Evolutionary conservation across 1,139 yeast species (phyloP).

Genomic region (Zygosaccharomyces sapae): DNA sequence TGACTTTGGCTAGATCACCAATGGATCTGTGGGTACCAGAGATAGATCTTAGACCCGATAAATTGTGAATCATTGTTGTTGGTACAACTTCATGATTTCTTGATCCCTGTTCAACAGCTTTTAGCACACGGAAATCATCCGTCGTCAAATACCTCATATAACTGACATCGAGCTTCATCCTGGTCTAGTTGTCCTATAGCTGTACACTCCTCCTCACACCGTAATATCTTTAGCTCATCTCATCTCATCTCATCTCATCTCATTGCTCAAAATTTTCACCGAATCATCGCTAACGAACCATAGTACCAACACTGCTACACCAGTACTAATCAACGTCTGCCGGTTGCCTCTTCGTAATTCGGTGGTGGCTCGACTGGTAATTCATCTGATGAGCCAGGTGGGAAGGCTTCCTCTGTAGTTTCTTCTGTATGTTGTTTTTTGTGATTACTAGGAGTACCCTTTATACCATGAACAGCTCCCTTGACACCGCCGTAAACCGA

Average conservation of each 20-base stretch:
- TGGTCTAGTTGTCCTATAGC: constrained; percentile 11
- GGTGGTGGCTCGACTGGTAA: background rate
- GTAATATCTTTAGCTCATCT: background rate
- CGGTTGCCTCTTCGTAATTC: constrained; percentile 1
- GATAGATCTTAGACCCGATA: constrained; percentile 72
- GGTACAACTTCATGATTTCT: constrained; percentile 95
- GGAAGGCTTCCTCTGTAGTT: background rate
- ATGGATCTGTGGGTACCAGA: constrained; percentile 77
- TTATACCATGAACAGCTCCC: background rate
- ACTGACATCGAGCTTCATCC: constrained; percentile 85
- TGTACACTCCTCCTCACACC: background rate
- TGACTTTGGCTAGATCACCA: constrained; percentile 81
- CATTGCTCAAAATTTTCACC: constrained; percentile 2
- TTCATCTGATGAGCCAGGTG: background rate
- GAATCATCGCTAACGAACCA: constrained; percentile 3
- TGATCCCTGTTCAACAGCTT: constrained; percentile 87
- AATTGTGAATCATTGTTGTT: constrained; percentile 72
- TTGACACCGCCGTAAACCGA: constrained; percentile 3
- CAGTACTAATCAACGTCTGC: background rate
- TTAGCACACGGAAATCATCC: constrained; percentile 85
- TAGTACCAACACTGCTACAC: background rate
- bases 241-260: constrained; percentile 1
- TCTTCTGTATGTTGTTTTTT: background rate
- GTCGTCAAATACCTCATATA: constrained; percentile 89
- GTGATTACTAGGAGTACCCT: background rate